These are phyloP conservation scores for Metschnikowia proteae DNA, from an alignment of 805 yeast genomes.

Conservation along the genomic window DNA sequence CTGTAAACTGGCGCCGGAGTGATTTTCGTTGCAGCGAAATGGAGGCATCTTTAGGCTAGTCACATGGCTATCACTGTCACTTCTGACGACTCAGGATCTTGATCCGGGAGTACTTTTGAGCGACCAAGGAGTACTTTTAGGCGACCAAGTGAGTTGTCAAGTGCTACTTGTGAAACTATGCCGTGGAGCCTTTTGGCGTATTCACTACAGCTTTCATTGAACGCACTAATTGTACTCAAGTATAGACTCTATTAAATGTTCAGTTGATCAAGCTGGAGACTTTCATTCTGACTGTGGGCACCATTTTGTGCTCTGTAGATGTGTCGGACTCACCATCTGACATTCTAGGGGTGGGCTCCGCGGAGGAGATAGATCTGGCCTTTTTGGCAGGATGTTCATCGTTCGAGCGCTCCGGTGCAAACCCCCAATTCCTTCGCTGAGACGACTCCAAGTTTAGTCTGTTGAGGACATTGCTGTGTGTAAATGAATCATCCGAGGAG, in stretches of 20 bases:
- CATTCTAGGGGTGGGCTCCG: slow-evolving; percentile 1
- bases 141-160: no score
- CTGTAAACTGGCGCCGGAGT: no score
- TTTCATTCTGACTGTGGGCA: slow-evolving; percentile 6
- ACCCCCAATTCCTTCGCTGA: background rate
- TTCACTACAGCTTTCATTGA: no score
- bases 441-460: background rate
- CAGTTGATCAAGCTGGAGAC: slow-evolving; percentile 17
- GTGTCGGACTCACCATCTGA: slow-evolving; percentile 1
- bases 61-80: no score
- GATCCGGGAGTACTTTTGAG: no score
- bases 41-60: no score
- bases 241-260: background rate
- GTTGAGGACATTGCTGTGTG: background rate
- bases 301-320: background rate
- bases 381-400: background rate
- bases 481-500: background rate
- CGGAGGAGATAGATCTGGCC: background rate
- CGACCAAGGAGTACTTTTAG: no score
- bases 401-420: background rate
- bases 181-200: no score
- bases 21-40: no score
- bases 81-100: no score
- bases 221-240: background rate
- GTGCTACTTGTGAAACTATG: no score